Evolutionary conservation across 129 eudicot species (phyloP).

Genomic region (Saussurea involucrata): DNA sequence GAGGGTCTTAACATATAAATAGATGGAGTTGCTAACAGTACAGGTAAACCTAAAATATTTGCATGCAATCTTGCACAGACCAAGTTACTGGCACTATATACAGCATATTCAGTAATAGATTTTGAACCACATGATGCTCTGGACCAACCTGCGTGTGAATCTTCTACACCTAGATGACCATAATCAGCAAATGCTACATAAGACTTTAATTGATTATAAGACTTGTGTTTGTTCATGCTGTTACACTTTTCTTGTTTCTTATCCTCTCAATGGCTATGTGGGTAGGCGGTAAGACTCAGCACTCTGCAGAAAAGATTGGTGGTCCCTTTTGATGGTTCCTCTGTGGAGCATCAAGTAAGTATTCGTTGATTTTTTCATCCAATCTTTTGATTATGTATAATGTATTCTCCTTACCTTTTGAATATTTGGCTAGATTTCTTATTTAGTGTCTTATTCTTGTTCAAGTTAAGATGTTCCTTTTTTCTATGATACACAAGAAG

Average conservation of each 20-base stretch:
- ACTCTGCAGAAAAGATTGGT: conserved; percentile 63
- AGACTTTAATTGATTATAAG: background rate
- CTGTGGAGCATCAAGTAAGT: conserved; percentile 82
- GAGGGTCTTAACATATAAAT: background rate
- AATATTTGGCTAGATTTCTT: background rate
- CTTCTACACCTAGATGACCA: background rate
- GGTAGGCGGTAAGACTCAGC: conserved; percentile 76
- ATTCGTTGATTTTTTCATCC: background rate
- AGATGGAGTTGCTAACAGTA: background rate
- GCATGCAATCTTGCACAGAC: background rate
- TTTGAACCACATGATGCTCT: background rate
- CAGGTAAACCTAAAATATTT: background rate
- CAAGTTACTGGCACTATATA: background rate
- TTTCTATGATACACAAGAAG: conserved; percentile 1
- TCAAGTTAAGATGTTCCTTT: background rate
- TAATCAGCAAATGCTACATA: background rate
- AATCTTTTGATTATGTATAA: background rate
- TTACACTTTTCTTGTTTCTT: background rate
- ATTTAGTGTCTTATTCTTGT: background rate
- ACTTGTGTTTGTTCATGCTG: background rate
- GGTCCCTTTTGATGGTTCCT: conserved; percentile 81
- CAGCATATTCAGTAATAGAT: background rate
- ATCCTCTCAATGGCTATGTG: background rate
- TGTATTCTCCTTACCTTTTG: background rate
- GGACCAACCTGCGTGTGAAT: background rate